These are phyloP conservation scores for Cicer arietinum DNA, from an alignment of 306 rosid genomes.

Conservation along the genomic window DNA sequence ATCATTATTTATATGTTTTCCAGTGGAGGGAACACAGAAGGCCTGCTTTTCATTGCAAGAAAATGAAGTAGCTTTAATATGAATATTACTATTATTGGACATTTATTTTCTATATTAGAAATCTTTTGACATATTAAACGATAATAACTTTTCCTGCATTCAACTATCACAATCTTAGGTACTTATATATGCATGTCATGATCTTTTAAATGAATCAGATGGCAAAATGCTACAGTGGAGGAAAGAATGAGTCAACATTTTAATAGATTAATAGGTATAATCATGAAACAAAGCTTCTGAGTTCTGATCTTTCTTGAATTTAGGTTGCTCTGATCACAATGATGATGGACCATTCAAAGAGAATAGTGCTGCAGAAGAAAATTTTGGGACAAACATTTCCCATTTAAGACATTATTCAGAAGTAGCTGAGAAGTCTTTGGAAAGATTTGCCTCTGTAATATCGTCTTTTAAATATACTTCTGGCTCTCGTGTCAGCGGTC, in stretches of 20 bases:
- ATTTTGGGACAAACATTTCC: constrained; percentile 84
- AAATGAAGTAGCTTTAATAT: background rate
- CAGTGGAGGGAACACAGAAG: too few relatives aligned
- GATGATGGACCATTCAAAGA: constrained; percentile 41
- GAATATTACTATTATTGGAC: background rate
- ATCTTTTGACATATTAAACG: background rate
- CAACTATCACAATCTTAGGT: background rate
- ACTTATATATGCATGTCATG: background rate
- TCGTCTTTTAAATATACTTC: constrained; percentile 70
- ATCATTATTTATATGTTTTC: too few relatives aligned
- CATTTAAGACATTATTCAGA: constrained; percentile 73
- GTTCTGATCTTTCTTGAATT: constrained; percentile 38
- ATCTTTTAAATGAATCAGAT: constrained; percentile 11
- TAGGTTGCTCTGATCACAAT: constrained; percentile 49
- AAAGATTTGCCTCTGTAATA: constrained; percentile 73
- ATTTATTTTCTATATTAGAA: constrained; percentile 8
- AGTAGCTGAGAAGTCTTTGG: constrained; percentile 85
- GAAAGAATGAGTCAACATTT: constrained; percentile 22
- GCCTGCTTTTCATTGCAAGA: background rate
- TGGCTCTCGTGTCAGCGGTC: constrained; percentile 94
- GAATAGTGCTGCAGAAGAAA: constrained; percentile 45
- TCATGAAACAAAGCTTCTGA: constrained; percentile 34
- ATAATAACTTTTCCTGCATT: constrained; percentile 3
- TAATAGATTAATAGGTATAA: background rate
- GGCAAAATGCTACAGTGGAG: constrained; percentile 12